Evolutionary conservation across 2,329 filamentous ascomycete species (phyloP), one percentile per base, ranked within the genome.

Genomic region (Fusarium bactridioides): DNA sequence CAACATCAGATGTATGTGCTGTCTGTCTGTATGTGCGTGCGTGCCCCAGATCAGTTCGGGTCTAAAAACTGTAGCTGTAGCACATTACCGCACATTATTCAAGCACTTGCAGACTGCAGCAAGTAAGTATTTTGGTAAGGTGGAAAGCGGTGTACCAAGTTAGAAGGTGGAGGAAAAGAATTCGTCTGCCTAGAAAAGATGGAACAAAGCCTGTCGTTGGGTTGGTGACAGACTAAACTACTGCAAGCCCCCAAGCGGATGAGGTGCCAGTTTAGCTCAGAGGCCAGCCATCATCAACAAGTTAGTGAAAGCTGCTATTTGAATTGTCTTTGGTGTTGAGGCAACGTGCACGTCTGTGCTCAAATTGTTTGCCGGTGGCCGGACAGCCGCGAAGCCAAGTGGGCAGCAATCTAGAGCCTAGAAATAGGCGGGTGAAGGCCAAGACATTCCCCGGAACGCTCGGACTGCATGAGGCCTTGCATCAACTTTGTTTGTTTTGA

Each of bases 151-250:
- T 67, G 53, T 67, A 67, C 50, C 16, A 23, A 50, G 16, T 33
- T 19, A 60, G 44, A 60, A 58, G 27, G 55, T 56, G 60, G 51
- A 58, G 59, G 47, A 41, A 58, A 47, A 72, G 57, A 75, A 77
- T 74, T 59, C 48, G 61, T 77, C 75, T 77, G 75, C 75, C 75
- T 76, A 69, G 56, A 64, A 56, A 67, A 67, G 56, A 71, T 75
- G 59, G 51, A 63, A 68, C 63, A 41, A 48, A 64, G 38, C 25
- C 25, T 33, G 35, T n/a, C 10, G 29, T 15, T 25, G 31, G 33
- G 65, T 27, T 53, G 58, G 64, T 58, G 56, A 50, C 65, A 59
- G 44, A 35, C 37, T 50, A 40, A 40, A 45, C 67, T 74, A 75
- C 73, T 74, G 75, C 74, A 76, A 75, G 72, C 61, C 72, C 50